Evolutionary conservation across 2,329 filamentous ascomycete genomes (phyloP), one percentile per base, ranked within the genome.

Genomic region (Epichloe sibirici): DNA sequence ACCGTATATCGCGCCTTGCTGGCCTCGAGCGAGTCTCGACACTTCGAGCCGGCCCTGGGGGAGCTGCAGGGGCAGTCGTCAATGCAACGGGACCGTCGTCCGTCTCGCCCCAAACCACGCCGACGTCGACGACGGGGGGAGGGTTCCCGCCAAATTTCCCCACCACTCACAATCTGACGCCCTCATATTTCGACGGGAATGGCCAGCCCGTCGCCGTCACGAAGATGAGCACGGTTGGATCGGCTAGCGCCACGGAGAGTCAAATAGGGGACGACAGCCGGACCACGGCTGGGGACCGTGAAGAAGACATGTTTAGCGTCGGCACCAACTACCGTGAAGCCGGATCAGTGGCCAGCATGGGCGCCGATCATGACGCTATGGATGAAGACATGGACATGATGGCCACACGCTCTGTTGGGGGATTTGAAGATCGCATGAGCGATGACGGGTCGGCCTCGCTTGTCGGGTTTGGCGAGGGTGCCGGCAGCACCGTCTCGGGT

Each of bases 391-490:
- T 73, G 15, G 72, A 75, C 37, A 70, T 69, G 46, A 56, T 74
- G 52, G 66, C 70, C 3, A 71, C 65, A 37, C 72, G 71, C 15
- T 79, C 75, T 39, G 69, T 74, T 2, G 72, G 71, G 21, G 76
- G 72, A 4, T 78, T 71, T 54, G 77, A 81, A 55, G 86, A 88
- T 58, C 87, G 86, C 54, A 85, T 93, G 77, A 91, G 87, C 61
- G 90, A 95, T 61, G 89, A 95, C 62, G 86, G 84, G 7, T 84
- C 83, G 50, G 88, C 85, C 2, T 91, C 86, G 57, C 75, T 96
- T 5, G 91, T 96, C 9, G 91, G 86, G 0, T 96, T 96, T 60
- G 91, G 91, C 48, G 90, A 96, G 66, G 91, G 90, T 37, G 90
- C 91, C 9, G 88, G 85, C 59, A 89, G 86, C 66, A 89, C 89